These are phyloP conservation scores for Hypoxylon lienhwacheense DNA, from an alignment of 495 filamentous ascomycete genomes.

Conservation along the genomic window DNA sequence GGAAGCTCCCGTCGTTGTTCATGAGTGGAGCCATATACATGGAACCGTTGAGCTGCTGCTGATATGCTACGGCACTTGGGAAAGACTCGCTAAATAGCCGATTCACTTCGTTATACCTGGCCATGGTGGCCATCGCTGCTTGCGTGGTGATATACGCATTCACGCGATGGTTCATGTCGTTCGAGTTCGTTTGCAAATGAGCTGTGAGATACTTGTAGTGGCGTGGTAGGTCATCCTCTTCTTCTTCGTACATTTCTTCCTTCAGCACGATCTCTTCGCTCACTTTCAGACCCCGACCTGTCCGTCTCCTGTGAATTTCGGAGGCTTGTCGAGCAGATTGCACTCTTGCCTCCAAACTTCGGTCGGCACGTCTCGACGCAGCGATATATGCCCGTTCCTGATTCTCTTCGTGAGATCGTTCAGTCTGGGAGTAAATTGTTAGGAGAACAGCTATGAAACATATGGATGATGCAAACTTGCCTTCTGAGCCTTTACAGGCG, in stretches of 20 bases:
- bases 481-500: slow-evolving; percentile 37
- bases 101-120: slow-evolving; percentile 53
- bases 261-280: slow-evolving; percentile 86
- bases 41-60: slow-evolving; percentile 22
- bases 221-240: slow-evolving; percentile 67
- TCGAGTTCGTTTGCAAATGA: slow-evolving; percentile 56
- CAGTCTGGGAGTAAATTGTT: slow-evolving; percentile 50
- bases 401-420: slow-evolving; percentile 83
- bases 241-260: slow-evolving; percentile 97
- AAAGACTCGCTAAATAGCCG: slow-evolving; percentile 51
- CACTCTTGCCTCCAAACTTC: slow-evolving; percentile 84
- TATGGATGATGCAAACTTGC: slow-evolving; percentile 4
- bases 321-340: slow-evolving; percentile 88
- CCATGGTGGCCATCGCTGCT: slow-evolving; percentile 57
- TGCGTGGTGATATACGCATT: slow-evolving; percentile 62
- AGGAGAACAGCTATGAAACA: neutral
- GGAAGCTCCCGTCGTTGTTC: slow-evolving; percentile 5
- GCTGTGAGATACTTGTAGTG: slow-evolving; percentile 59
- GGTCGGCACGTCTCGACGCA: slow-evolving; percentile 86
- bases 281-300: slow-evolving; percentile 80
- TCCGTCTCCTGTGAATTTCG: slow-evolving; percentile 85
- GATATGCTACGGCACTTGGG: slow-evolving; percentile 41
- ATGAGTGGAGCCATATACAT: slow-evolving; percentile 27
- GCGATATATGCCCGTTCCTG: slow-evolving; percentile 95
- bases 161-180: slow-evolving; percentile 60